These are phyloP conservation scores for Epithemia pelagica DNA, from an alignment of 108 stramenopile species.

Conservation along the genomic window DNA sequence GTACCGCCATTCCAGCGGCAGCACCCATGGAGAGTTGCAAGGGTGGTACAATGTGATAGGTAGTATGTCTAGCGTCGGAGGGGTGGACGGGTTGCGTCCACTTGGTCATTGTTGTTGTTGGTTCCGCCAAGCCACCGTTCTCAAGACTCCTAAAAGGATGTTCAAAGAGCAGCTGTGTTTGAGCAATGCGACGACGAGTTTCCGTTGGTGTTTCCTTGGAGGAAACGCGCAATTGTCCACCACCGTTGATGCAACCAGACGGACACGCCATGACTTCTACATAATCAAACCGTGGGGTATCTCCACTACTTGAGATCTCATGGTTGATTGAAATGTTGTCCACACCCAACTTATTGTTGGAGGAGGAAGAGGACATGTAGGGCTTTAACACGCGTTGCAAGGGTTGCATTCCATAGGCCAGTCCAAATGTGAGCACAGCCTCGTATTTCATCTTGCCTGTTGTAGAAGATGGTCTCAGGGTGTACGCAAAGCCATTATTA, in stretches of 20 bases:
- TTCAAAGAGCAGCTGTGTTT: background rate
- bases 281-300: conserved; percentile 44
- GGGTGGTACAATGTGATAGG: conserved; percentile 75
- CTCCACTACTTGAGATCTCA: conserved; percentile 1
- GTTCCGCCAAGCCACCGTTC: background rate
- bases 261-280: conserved; percentile 99
- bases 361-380: conserved; percentile 8
- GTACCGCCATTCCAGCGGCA: conserved; percentile 65
- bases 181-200: conserved; percentile 52
- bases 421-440: conserved; percentile 80
- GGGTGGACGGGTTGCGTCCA: background rate
- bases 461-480: too few species aligned
- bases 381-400: conserved; percentile 81
- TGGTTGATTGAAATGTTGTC: background rate
- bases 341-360: background rate
- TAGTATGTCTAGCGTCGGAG: conserved; percentile 38
- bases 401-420: conserved; percentile 95
- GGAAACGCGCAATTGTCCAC: conserved; percentile 64
- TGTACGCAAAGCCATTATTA: too few species aligned
- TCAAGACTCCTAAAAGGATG: background rate
- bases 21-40: conserved; percentile 75
- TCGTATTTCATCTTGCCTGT: background rate
- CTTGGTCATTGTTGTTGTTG: background rate
- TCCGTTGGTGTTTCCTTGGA: conserved; percentile 71
- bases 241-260: conserved; percentile 94